Evolutionary conservation across 1,284 basidiomycete species (phyloP).

Genomic region (Sporisorium graminicola): DNA sequence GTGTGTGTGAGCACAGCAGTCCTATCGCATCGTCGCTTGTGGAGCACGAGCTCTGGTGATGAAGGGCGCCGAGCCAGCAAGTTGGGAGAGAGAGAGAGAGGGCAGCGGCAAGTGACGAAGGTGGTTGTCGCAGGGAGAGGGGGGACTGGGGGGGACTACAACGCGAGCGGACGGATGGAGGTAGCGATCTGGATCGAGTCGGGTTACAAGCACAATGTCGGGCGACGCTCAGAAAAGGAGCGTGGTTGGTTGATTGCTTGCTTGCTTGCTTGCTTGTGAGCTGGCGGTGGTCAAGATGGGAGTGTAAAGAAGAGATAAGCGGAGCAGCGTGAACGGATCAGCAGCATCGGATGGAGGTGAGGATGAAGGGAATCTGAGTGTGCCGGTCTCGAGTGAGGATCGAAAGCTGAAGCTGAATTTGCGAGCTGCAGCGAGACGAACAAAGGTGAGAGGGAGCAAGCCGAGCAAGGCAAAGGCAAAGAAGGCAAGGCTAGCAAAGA

Average conservation of each 20-base stretch:
- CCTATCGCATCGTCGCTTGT: slow-evolving; percentile 30
- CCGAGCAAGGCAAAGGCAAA: not conserved
- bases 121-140: not conserved
- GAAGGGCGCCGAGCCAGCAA: not conserved
- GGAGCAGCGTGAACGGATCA: slow-evolving; percentile 7
- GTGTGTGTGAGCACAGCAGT: not conserved
- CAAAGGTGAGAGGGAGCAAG: not conserved
- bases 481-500: not conserved
- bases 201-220: not conserved
- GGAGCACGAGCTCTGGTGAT: slow-evolving; percentile 10
- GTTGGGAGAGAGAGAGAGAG: too few species aligned
- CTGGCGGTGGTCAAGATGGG: slow-evolving; percentile 3
- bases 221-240: not conserved
- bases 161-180: not conserved
- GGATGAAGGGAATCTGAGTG: not conserved
- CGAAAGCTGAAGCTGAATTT: not conserved
- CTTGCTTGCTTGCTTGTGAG: not conserved
- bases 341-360: slow-evolving; percentile 9
- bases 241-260: too few species aligned
- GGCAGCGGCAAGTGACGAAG: not conserved
- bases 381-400: not conserved
- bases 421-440: not conserved
- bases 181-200: too few species aligned
- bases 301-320: not conserved
- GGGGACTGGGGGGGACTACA: not conserved